Conservation (phyloP, 2,329 filamentous ascomycete genomes). For the Lasiodiplodia sp. region DNA sequence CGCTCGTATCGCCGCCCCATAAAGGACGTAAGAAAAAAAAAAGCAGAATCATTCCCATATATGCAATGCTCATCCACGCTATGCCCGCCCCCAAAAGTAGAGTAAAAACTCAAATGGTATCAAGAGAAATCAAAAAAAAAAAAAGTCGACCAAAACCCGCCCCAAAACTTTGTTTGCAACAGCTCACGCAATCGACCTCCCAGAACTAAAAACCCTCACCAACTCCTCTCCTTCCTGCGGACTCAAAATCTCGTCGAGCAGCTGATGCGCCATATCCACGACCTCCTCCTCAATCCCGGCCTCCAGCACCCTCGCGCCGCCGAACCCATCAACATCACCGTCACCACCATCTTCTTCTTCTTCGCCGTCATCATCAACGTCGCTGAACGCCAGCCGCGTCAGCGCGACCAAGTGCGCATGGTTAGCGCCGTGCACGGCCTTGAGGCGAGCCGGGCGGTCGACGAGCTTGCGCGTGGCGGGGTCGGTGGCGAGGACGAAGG, state of each 20-base stretch:
- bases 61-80: too few species aligned
- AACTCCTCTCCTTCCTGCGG: constrained; percentile 77
- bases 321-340: neutral
- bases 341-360: neutral
- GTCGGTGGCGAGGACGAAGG: constrained; percentile 68
- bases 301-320: constrained; percentile 73
- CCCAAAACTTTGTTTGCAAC: too few species aligned
- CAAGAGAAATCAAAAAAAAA: too few species aligned
- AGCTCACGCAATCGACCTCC: neutral
- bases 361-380: constrained; percentile 46
- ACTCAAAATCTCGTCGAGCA: constrained; percentile 82
- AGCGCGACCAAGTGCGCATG: constrained; percentile 85
- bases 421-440: constrained; percentile 71
- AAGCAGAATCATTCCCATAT: too few species aligned
- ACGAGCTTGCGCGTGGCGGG: constrained; percentile 59
- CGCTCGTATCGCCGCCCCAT: too few species aligned
- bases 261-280: constrained; percentile 78
- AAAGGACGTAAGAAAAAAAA: too few species aligned
- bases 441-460: constrained; percentile 75
- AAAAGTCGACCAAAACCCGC: too few species aligned
- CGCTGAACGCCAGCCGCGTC: constrained; percentile 83
- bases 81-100: too few species aligned
- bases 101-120: too few species aligned
- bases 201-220: constrained; percentile 51
- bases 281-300: constrained; percentile 78